Conservation (phyloP, 331 rosid genomes). For the Prunus yedoensis region DNA sequence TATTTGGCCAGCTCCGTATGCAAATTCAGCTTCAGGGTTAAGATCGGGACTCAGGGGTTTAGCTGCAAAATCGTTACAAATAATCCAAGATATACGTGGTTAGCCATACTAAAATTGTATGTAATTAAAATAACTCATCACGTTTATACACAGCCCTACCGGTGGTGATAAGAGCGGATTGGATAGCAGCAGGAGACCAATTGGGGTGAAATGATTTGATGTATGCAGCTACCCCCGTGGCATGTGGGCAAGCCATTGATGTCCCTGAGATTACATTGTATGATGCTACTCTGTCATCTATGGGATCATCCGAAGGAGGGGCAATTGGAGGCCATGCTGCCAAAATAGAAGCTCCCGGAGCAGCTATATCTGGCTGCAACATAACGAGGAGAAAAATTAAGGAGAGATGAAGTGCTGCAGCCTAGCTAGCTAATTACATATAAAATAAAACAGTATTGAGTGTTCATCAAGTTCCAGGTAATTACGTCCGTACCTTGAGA, state of each 20-base stretch:
- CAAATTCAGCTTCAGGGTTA: conserved; percentile 28
- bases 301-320: neutral
- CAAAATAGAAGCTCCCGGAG: conserved; percentile 24
- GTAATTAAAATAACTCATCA: neutral
- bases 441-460: too few species aligned
- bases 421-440: neutral
- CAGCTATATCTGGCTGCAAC: conserved; percentile 23
- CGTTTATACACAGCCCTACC: neutral
- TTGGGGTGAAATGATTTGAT: conserved; percentile 28
- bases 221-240: conserved; percentile 12
- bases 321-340: conserved; percentile 18
- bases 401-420: neutral
- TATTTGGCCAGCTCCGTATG: conserved; percentile 39
- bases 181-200: conserved; percentile 39
- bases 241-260: conserved; percentile 36
- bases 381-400: neutral
- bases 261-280: conserved; percentile 21
- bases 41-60: conserved; percentile 11
- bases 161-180: conserved; percentile 27
- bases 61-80: neutral
- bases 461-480: too few species aligned
- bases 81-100: neutral
- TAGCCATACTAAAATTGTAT: neutral
- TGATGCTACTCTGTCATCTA: neutral
- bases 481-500: conserved; percentile 37